phyloP scores from a whole-genome alignment of 805 yeast species.

The Kodamaea laetipori region DNA sequence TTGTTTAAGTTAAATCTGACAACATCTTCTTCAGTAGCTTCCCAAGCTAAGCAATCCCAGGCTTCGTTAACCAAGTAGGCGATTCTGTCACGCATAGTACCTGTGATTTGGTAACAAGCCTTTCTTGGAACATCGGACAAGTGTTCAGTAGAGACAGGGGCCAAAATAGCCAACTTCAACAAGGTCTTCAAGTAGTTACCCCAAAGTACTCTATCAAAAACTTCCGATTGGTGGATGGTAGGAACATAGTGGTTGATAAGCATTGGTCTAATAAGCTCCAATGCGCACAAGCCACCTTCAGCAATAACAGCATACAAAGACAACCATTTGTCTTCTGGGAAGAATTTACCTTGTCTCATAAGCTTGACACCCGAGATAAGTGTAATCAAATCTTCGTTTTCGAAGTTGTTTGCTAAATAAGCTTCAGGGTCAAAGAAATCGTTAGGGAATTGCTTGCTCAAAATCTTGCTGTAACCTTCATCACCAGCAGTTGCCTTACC shows the following conservation, averaged over 20 bases:
- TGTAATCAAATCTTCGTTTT: conserved; percentile 44
- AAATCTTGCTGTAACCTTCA: conserved; percentile 46
- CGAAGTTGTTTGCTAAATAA: conserved; percentile 44
- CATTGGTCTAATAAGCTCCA: conserved; percentile 55
- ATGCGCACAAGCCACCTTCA: conserved; percentile 55
- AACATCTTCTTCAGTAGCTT: conserved; percentile 53
- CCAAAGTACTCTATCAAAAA: conserved; percentile 67
- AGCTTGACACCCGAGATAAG: conserved; percentile 53
- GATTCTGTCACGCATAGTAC: conserved; percentile 61
- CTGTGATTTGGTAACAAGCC: conserved; percentile 65
- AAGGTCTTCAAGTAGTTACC: conserved; percentile 61
- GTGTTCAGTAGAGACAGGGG: conserved; percentile 69
- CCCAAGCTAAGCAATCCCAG: conserved; percentile 80
- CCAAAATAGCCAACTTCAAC: conserved; percentile 61
- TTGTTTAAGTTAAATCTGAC: conserved; percentile 58
- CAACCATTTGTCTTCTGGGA: conserved; percentile 73
- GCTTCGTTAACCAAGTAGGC: conserved; percentile 55
- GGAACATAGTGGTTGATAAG: conserved; percentile 57
- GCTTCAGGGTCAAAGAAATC: conserved; percentile 42
- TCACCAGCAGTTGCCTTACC: conserved; percentile 44
- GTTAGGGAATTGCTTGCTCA: conserved; percentile 33
- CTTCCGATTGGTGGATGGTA: conserved; percentile 47
- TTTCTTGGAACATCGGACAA: conserved; percentile 71
- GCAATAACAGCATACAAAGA: conserved; percentile 61
- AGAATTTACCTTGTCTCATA: conserved; percentile 56